A percentile compares a stretch with the other conserved stretches of the same genome.
These are phyloP conservation scores for Leucosporidium yakuticum DNA, from an alignment of 768 basidiomycete genomes.

Conservation along the genomic window DNA sequence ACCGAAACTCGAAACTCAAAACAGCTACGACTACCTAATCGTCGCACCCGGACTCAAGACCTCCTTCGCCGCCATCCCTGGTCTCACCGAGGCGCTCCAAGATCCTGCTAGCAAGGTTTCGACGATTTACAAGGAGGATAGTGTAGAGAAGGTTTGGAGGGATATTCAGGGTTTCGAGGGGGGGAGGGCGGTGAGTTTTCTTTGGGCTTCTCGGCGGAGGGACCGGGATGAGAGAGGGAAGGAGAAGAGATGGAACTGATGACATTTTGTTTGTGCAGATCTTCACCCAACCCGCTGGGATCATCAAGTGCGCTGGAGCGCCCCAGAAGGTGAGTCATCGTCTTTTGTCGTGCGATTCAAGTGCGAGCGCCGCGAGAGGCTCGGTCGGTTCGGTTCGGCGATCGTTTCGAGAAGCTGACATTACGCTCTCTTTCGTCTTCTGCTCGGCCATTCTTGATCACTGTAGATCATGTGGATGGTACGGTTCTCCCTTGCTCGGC, in stretches of 20 bases:
- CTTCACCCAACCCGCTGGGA: conserved; percentile 89
- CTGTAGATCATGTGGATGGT: conserved; percentile 87
- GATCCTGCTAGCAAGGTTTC: conserved; percentile 75
- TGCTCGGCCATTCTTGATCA: no score
- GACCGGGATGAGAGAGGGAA: not conserved
- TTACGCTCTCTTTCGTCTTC: no score
- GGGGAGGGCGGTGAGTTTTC: conserved; percentile 55
- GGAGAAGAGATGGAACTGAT: not conserved
- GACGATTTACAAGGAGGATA: conserved; percentile 83
- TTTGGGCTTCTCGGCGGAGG: not conserved
- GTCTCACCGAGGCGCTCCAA: conserved; percentile 64
- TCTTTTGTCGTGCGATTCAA: not conserved
- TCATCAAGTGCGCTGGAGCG: conserved; percentile 77
- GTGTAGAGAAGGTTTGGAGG: conserved; percentile 81
- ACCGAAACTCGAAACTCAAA: not conserved
- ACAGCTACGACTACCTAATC: conserved; percentile 78
- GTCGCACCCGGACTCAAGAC: conserved; percentile 83
- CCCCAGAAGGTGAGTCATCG: conserved; percentile 54
- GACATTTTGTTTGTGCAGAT: conserved; percentile 42
- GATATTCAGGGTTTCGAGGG: conserved; percentile 68
- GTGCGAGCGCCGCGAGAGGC: not conserved
- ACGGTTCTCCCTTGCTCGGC: not conserved
- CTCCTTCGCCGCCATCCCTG: conserved; percentile 74
- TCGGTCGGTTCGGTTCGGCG: not conserved
- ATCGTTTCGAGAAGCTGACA: conserved; percentile 48